Evolutionary conservation across 2,329 filamentous ascomycete genomes (phyloP).

Genomic region (Pseudocercospora fijiensis): DNA sequence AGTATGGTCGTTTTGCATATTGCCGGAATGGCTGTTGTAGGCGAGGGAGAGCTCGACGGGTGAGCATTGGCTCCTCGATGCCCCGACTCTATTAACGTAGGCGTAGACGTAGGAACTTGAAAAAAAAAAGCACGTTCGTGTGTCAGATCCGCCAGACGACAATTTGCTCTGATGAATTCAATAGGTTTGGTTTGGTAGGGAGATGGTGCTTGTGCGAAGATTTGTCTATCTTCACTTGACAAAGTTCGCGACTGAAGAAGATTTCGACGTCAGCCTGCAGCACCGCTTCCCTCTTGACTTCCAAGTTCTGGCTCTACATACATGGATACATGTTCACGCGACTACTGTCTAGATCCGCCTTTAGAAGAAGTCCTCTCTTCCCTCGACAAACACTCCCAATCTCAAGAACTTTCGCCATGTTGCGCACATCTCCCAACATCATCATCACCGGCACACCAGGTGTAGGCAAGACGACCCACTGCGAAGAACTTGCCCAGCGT

Average conservation of each 20-base stretch:
- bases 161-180: too few species aligned
- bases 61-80: constrained; percentile 24
- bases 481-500: constrained; percentile 72
- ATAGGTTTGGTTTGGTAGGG: neutral
- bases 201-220: neutral
- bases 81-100: neutral
- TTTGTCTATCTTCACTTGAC: constrained; percentile 2
- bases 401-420: constrained; percentile 32
- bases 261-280: constrained; percentile 1
- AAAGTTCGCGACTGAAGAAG: constrained; percentile 8
- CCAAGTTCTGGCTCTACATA: constrained; percentile 2
- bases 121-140: too few species aligned
- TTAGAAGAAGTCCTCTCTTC: neutral
- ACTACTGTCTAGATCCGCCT: constrained; percentile 1
- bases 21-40: constrained; percentile 25
- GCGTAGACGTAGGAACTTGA: neutral
- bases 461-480: constrained; percentile 92
- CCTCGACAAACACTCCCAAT: neutral
- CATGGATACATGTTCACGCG: constrained; percentile 1
- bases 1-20: constrained; percentile 27
- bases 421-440: constrained; percentile 69
- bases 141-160: too few species aligned
- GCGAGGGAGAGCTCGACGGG: constrained; percentile 22
- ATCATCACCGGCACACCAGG: constrained; percentile 94
- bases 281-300: constrained; percentile 1